Conservation (phyloP, 2,329 filamentous ascomycete genomes). For the Exserohilum rostratum region DNA sequence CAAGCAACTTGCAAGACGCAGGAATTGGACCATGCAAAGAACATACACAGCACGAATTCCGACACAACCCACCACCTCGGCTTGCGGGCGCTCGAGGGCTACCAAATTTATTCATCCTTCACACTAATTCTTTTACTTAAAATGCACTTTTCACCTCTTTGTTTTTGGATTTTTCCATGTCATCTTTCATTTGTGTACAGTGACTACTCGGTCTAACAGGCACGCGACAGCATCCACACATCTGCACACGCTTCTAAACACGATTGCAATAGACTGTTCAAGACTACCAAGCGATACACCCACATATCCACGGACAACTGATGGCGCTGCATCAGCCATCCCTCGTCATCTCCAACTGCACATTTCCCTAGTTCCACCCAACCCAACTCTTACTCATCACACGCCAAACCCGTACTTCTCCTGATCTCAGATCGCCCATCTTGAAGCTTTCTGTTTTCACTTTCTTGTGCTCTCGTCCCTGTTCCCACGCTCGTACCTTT, state of each 20-base stretch:
- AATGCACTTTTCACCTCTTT: too few species aligned
- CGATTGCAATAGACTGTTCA: not conserved
- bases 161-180: too few species aligned
- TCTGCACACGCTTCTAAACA: not conserved
- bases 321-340: not conserved
- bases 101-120: too few species aligned
- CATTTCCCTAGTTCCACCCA: conserved; percentile 66
- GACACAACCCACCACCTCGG: too few species aligned
- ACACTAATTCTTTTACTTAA: too few species aligned
- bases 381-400: conserved; percentile 93
- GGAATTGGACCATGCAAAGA: too few species aligned
- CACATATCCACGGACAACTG: not conserved
- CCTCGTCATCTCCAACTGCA: not conserved
- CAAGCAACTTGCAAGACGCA: not conserved
- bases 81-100: too few species aligned
- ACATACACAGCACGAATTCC: too few species aligned
- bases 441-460: conserved; percentile 93
- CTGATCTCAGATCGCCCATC: conserved; percentile 86
- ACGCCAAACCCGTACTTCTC: conserved; percentile 96
- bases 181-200: too few species aligned
- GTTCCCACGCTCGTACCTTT: conserved; percentile 94
- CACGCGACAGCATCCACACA: too few species aligned
- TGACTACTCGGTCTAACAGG: too few species aligned
- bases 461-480: conserved; percentile 91
- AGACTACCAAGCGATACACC: not conserved